A percentile compares a stretch with the other conserved stretches of the same genome.
Evolutionary conservation across 2,329 filamentous ascomycete genomes (phyloP).

Genomic region (Leptosphaerulina australis): DNA sequence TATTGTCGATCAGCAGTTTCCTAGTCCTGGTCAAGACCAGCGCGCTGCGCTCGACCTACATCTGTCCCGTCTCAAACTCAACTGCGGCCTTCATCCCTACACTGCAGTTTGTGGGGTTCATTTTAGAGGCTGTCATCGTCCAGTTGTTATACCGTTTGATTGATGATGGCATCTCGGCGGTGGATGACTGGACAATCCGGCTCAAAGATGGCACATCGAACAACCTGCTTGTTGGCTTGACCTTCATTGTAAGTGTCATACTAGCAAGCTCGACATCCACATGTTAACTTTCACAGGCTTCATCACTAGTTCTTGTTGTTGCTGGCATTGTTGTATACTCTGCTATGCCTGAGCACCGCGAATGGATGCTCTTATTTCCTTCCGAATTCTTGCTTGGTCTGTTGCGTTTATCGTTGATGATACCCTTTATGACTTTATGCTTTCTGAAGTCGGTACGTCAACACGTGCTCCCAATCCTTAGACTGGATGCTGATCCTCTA

Average conservation of each 20-base stretch:
- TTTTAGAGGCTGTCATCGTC: constrained; percentile 36
- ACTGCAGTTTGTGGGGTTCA: constrained; percentile 39
- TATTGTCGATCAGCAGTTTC: constrained; percentile 42
- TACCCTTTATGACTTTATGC: constrained; percentile 47
- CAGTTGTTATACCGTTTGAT: constrained; percentile 36
- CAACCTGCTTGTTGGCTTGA: constrained; percentile 36
- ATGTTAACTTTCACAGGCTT: constrained; percentile 36
- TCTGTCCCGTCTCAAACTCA: constrained; percentile 38
- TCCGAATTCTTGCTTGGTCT: constrained; percentile 43
- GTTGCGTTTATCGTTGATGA: constrained; percentile 46
- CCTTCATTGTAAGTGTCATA: constrained; percentile 33
- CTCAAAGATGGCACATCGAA: constrained; percentile 38
- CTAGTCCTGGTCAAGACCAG: constrained; percentile 38
- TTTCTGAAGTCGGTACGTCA: constrained; percentile 43
- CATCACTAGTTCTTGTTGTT: constrained; percentile 37
- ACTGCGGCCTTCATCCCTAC: constrained; percentile 34
- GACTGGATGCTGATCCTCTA: constrained; percentile 23
- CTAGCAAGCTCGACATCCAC: not conserved
- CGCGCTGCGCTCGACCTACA: constrained; percentile 40
- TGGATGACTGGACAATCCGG: constrained; percentile 33
- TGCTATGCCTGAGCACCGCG: constrained; percentile 43
- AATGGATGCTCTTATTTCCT: constrained; percentile 43
- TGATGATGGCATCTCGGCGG: constrained; percentile 33
- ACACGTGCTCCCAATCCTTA: not conserved
- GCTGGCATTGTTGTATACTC: constrained; percentile 38